Percentiles rank a stretch among this genome's conserved stretches.
Conservation (phyloP, 257 asterid genomes). For the Osmanthus fragrans region DNA sequence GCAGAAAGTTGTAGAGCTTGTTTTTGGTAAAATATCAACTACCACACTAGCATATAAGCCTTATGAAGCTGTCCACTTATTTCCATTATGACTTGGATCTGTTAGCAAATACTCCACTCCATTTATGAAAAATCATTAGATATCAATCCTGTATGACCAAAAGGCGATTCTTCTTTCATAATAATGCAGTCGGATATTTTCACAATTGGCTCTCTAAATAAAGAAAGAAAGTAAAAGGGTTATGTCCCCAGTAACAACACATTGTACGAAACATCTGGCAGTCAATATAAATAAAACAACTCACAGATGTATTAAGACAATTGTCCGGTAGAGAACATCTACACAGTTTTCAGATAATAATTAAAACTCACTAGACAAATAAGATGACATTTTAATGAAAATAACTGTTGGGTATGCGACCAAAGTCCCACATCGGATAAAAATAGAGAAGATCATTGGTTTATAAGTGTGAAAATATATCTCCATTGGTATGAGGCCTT, state of each 20-base stretch:
- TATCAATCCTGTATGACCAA: neutral
- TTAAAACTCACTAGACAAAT: neutral
- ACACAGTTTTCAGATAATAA: neutral
- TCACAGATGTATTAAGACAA: neutral
- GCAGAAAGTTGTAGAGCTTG: neutral
- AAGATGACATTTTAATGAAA: neutral
- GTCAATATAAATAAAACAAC: neutral
- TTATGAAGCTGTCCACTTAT: neutral
- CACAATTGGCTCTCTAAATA: neutral
- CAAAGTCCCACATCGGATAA: too few species aligned
- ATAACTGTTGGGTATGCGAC: too few species aligned
- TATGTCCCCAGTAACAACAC: neutral
- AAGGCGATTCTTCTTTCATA: neutral
- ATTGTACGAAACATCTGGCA: neutral
- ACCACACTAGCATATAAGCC: neutral
- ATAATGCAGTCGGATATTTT: neutral
- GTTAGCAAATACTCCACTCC: neutral
- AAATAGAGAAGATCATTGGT: too few species aligned
- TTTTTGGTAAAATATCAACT: too few species aligned
- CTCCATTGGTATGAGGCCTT: too few species aligned
- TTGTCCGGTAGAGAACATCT: neutral
- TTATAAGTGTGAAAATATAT: too few species aligned
- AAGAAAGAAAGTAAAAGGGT: neutral
- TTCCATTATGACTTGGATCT: neutral
- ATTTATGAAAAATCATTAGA: neutral